Evolutionary conservation across 345 rosid genomes (phyloP).

Genomic region (Lepidium didymum): DNA sequence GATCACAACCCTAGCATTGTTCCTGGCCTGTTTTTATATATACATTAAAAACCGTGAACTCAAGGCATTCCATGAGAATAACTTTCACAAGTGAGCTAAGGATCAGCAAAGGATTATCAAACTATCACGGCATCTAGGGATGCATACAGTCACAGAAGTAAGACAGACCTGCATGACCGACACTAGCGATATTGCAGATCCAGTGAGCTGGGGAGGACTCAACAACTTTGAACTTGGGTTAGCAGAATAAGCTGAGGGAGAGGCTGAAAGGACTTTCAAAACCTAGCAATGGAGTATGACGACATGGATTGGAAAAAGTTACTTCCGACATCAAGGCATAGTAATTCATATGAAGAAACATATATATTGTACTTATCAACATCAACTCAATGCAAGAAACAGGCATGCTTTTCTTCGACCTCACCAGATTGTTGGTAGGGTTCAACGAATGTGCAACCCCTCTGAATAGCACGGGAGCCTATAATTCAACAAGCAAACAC

Average conservation of each 20-base stretch:
- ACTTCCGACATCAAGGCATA: background rate
- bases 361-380: background rate
- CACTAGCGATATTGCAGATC: slow-evolving; percentile 54
- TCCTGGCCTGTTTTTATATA: slow-evolving; percentile 47
- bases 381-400: slow-evolving; percentile 4
- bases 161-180: slow-evolving; percentile 52
- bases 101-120: background rate
- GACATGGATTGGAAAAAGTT: background rate
- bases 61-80: background rate
- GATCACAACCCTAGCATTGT: slow-evolving; percentile 67
- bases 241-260: slow-evolving; percentile 69
- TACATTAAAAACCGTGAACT: background rate
- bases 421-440: slow-evolving; percentile 51
- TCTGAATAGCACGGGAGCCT: slow-evolving; percentile 61
- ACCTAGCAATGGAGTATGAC: slow-evolving; percentile 32
- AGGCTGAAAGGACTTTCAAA: slow-evolving; percentile 58
- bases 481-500: slow-evolving; percentile 18
- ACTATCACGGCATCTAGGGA: background rate
- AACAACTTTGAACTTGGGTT: slow-evolving; percentile 48
- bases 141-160: background rate
- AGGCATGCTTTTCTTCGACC: background rate
- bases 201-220: slow-evolving; percentile 53
- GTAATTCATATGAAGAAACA: background rate
- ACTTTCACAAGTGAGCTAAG: background rate
- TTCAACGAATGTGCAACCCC: slow-evolving; percentile 67